A percentile compares a stretch with the other conserved stretches of the same genome.
Evolutionary conservation across 1,284 basidiomycete species (phyloP).

Genomic region (Apiotrichum gamsii): DNA sequence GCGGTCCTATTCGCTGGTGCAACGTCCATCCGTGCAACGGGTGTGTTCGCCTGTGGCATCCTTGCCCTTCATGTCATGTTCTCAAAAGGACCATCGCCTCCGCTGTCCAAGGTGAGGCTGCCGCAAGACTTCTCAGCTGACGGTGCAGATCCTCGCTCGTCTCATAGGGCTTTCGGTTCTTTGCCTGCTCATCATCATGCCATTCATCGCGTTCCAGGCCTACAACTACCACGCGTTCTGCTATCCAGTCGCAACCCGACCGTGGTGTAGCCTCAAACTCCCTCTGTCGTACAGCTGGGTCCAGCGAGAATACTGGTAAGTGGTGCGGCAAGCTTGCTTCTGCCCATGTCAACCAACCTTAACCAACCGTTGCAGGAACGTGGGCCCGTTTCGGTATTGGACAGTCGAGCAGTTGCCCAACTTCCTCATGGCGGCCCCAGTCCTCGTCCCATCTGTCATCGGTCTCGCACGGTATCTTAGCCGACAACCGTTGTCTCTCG

Average conservation of each 20-base stretch:
- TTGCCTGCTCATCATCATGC: slow-evolving; percentile 55
- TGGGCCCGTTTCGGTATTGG: slow-evolving; percentile 84
- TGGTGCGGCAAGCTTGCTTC: neutral
- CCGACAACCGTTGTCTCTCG: neutral
- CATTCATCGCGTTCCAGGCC: slow-evolving; percentile 66
- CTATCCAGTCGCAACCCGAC: slow-evolving; percentile 23
- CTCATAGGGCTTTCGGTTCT: too few species aligned
- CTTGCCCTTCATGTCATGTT: slow-evolving; percentile 44
- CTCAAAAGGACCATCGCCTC: too few species aligned
- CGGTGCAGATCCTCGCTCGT: too few species aligned
- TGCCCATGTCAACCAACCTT: too few species aligned
- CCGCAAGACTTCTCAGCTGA: too few species aligned
- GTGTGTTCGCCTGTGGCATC: slow-evolving; percentile 67
- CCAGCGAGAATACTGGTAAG: slow-evolving; percentile 72
- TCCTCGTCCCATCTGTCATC: slow-evolving; percentile 55
- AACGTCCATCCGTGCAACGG: slow-evolving; percentile 71
- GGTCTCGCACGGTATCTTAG: neutral
- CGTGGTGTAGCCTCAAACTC: slow-evolving; percentile 61
- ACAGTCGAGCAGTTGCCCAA: slow-evolving; percentile 75
- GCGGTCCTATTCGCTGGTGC: slow-evolving; percentile 63
- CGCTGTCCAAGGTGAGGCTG: too few species aligned
- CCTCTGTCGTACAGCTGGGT: slow-evolving; percentile 78
- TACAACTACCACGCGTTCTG: slow-evolving; percentile 66
- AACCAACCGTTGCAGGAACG: slow-evolving; percentile 52
- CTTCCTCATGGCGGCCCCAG: slow-evolving; percentile 71